These are phyloP conservation scores for Chlorociboria aeruginascens DNA, from an alignment of 495 filamentous ascomycete genomes.

Conservation along the genomic window DNA sequence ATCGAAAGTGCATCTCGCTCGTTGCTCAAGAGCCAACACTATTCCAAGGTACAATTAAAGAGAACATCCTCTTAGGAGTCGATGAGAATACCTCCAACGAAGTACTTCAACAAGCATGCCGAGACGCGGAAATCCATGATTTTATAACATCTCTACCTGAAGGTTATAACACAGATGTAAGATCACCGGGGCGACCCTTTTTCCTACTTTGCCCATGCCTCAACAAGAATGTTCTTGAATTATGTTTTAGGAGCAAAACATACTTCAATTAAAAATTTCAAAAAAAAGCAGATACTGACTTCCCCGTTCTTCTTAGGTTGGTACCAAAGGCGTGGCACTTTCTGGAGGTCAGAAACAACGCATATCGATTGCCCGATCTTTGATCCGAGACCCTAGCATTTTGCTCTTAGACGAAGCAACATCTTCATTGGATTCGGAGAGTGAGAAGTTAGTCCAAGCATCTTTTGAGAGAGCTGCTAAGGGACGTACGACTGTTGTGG, in stretches of 20 bases:
- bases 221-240: no score
- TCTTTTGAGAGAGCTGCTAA: conserved; percentile 50
- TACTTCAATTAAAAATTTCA: no score
- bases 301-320: conserved; percentile 20
- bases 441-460: conserved; percentile 57
- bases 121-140: conserved; percentile 48
- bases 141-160: conserved; percentile 48
- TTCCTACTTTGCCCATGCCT: no score
- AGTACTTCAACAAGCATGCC: conserved; percentile 41
- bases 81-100: conserved; percentile 33
- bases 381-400: conserved; percentile 58
- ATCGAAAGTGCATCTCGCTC: conserved; percentile 42
- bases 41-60: conserved; percentile 43
- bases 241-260: no score
- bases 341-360: conserved; percentile 72
- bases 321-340: conserved; percentile 50
- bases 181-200: no score
- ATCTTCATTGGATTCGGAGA: conserved; percentile 59
- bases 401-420: conserved; percentile 75
- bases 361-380: conserved; percentile 61
- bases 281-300: no score
- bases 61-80: conserved; percentile 45
- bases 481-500: conserved; percentile 55
- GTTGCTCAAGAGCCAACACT: conserved; percentile 47
- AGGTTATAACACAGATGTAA: conserved; percentile 39